Conservation (phyloP, 305 asterid genomes). For the Plantago coronopus region DNA sequence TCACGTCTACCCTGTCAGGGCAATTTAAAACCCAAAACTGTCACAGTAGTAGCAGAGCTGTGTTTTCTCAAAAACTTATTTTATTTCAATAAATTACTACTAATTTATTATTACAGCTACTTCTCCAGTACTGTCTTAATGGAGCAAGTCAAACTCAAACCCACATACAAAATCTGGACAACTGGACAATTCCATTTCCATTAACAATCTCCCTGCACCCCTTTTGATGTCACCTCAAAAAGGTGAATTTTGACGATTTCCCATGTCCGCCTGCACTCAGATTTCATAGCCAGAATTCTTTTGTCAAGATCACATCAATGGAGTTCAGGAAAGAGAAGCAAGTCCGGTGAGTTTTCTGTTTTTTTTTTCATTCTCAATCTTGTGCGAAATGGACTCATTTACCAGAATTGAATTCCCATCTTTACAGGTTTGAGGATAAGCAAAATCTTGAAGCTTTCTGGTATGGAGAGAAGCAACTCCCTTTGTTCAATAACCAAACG, state of each 20-base stretch:
- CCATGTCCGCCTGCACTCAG: not conserved
- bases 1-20: too few relatives aligned
- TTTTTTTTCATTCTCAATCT: not conserved
- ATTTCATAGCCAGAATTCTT: too few relatives aligned
- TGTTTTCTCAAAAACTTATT: too few relatives aligned
- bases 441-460: slow-evolving; percentile 44
- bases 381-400: slow-evolving; percentile 18
- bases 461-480: slow-evolving; percentile 40
- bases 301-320: slow-evolving; percentile 36
- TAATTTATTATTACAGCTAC: too few relatives aligned
- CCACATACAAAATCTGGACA: too few relatives aligned
- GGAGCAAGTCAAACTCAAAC: too few relatives aligned
- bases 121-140: too few relatives aligned
- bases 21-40: too few relatives aligned
- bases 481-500: slow-evolving; percentile 32
- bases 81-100: too few relatives aligned
- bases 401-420: not conserved
- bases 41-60: too few relatives aligned
- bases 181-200: not conserved
- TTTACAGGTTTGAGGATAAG: slow-evolving; percentile 53
- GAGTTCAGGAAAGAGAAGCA: slow-evolving; percentile 49
- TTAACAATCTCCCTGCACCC: not conserved
- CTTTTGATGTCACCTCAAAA: too few relatives aligned
- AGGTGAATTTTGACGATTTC: too few relatives aligned
- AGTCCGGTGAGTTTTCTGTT: slow-evolving; percentile 43